Evolutionary conservation across 2,329 filamentous ascomycete species (phyloP), one percentile per base, ranked within the genome.

Genomic region (Microsporum canis): DNA sequence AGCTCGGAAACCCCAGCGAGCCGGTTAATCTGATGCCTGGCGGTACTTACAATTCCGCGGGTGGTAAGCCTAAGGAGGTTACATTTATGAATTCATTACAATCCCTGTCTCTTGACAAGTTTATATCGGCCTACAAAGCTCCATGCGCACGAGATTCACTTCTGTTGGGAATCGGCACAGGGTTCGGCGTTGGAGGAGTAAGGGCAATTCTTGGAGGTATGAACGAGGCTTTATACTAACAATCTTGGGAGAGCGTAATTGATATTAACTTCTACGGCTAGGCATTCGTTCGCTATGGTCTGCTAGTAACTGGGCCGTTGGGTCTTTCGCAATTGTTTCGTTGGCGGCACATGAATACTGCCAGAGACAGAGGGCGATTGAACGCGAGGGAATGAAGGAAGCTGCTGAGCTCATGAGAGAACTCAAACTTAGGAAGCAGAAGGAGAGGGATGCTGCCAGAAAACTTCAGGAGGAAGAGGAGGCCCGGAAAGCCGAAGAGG

Each of bases 91-190:
- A 78, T 60, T 70, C 73, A 53, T 66, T 72, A 66, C 73, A 71
- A 70, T 72, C 70, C 64, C 78, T 76, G 60, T 82, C 71, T 56
- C 67, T 85, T n/a, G 72, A 74, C 41, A 85, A 89, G 58, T 65
- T 71, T 49, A 65, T 68, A 47, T 88, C 84, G 0, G 78, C 91
- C 57, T 86, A 91, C 72, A 87, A 88, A 73, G 82, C 85, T 61
- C 92, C 92, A 0, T 97, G 94, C 73, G 88, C 89, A 23, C 81
- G 91, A 63, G 87, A 95, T 70, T 87, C 89, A 1, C 79, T 96
- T 59, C 77, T 97, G 67, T 85, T 88, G 1, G 94, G 91, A 29
- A 95, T 99, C 68, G 88, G 84, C 0, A 81, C 84, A 1, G 94
- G 89, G 2, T 88, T 90, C 64, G 87, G 82, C 3, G 75, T 89